Evolutionary conservation across 1,284 basidiomycete species (phyloP), one percentile per base, ranked within the genome.

Genomic region (Cryptococcus sp.): DNA sequence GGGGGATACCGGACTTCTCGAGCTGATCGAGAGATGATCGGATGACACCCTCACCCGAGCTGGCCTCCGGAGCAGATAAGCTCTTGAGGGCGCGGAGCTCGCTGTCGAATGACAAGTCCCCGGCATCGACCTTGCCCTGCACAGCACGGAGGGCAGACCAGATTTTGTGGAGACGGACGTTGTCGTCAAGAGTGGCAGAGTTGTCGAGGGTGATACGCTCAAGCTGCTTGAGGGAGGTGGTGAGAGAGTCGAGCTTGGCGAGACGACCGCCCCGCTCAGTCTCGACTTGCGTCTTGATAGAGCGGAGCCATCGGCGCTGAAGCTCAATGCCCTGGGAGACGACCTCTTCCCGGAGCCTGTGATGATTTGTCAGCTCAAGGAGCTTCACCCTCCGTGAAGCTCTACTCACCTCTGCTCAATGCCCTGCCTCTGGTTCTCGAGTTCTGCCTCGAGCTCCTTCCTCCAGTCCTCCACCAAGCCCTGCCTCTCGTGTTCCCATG

Each of bases 311-410:
- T 61, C 91, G 84, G 51, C 93, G 86, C 76, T 98, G 95, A 46
- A 98, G 85, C 79, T 98, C 95, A 66, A 99, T 92, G 21, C 94
- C 95, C 75, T 98, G 94, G 4, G 92, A 88, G 47, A 98, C 84
- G 57, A 98, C 92, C 75, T 96, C 94, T 73, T 96, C 91, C 73
- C 88, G 90, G 61, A 98, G 82, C 46, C 93, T 93, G 61, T 4
- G n/a, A 15, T 9, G n/a, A 53, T 11, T 4, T 42, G 48, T 18
- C 12, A 58, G 21, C 35, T 59, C 55, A 58, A 53, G 53, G 53
- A 51, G 24, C 9, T n/a, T 23, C 11, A 9, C n/a, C 24, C n/a
- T n/a, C n/a, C n/a, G 7, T 28, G 1, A 21, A 35, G 33, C 2
- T 13, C 4, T 2, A 64, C 84, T 62, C 65, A 92, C 89, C 91